phyloP scores from a whole-genome alignment of 2,329 filamentous ascomycete species.

The Stachybotrys elegans region DNA sequence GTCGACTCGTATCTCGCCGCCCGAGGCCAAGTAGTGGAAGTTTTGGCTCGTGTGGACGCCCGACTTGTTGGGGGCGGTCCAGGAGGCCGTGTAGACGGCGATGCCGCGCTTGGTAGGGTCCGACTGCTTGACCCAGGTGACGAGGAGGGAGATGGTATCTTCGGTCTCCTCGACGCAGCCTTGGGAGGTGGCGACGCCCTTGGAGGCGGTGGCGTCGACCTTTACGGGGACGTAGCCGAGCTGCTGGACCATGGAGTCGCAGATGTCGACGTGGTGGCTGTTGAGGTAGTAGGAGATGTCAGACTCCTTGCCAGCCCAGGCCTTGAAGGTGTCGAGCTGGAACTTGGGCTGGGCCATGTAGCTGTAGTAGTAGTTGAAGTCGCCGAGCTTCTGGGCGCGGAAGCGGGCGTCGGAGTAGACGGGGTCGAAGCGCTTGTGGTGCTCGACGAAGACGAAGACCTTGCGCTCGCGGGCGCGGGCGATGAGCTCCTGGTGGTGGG shows the following conservation, averaged over 20 bases:
- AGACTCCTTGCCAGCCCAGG: constrained; percentile 86
- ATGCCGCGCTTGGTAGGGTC: constrained; percentile 70
- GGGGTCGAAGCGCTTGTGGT: constrained; percentile 94
- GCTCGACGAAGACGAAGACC: constrained; percentile 90
- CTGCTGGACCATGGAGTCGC: constrained; percentile 80
- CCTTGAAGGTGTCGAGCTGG: constrained; percentile 90
- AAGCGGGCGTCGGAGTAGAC: constrained; percentile 84
- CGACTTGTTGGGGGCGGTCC: constrained; percentile 88
- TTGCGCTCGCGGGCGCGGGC: constrained; percentile 65
- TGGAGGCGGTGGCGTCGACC: constrained; percentile 73
- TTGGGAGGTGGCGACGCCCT: constrained; percentile 70
- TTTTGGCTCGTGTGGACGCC: constrained; percentile 97
- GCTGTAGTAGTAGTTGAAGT: constrained; percentile 98
- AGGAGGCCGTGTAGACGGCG: constrained; percentile 87
- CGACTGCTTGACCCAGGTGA: constrained; percentile 76
- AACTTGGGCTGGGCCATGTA: constrained; percentile 95
- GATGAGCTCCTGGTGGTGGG: constrained; percentile 73
- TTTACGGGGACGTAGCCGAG: constrained; percentile 69
- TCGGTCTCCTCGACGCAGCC: constrained; percentile 80
- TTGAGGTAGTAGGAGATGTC: constrained; percentile 97
- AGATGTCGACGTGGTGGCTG: constrained; percentile 89
- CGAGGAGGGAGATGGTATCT: constrained; percentile 87
- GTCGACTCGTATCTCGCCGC: constrained; percentile 83
- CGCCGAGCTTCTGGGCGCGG: constrained; percentile 70
- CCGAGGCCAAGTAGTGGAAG: constrained; percentile 86